phyloP scores from a whole-genome alignment of 2,329 filamentous ascomycete genomes.

The Beauveria bassiana region DNA sequence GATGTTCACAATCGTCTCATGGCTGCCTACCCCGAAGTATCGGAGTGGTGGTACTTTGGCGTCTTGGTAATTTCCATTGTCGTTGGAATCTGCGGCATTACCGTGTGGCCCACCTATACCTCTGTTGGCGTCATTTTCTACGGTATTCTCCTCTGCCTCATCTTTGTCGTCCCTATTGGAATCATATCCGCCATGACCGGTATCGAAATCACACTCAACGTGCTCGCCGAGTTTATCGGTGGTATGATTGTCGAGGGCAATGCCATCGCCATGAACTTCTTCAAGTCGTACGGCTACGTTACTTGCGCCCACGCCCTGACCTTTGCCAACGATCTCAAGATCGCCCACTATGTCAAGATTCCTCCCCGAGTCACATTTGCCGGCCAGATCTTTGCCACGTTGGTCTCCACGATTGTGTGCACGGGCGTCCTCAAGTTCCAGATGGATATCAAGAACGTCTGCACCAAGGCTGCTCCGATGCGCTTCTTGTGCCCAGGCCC shows the following conservation, averaged over 20 bases:
- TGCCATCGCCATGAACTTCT: slow-evolving; percentile 28
- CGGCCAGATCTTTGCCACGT: slow-evolving; percentile 37
- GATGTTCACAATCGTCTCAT: slow-evolving; percentile 28
- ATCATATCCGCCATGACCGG: slow-evolving; percentile 37
- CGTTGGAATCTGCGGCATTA: slow-evolving; percentile 29
- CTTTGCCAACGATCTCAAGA: slow-evolving; percentile 37
- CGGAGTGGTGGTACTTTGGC: slow-evolving; percentile 36
- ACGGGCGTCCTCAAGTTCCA: slow-evolving; percentile 35
- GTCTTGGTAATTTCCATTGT: slow-evolving; percentile 26
- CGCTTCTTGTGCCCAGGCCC: slow-evolving; percentile 30
- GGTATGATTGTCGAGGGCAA: slow-evolving; percentile 29
- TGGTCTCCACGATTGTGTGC: slow-evolving; percentile 39
- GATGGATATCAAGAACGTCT: slow-evolving; percentile 28
- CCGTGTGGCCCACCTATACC: slow-evolving; percentile 34
- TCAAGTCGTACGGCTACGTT: slow-evolving; percentile 30
- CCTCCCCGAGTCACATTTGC: slow-evolving; percentile 39
- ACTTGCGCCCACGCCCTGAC: slow-evolving; percentile 18
- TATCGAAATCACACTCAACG: slow-evolving; percentile 32
- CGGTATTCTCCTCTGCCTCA: slow-evolving; percentile 29
- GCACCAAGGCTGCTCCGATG: slow-evolving; percentile 27
- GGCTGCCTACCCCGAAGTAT: slow-evolving; percentile 25
- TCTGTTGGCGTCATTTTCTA: slow-evolving; percentile 33
- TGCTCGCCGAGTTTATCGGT: slow-evolving; percentile 35
- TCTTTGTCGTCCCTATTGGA: slow-evolving; percentile 35
- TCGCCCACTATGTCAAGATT: slow-evolving; percentile 44